A percentile compares a stretch with the other conserved stretches of the same genome.
Conservation (phyloP, 2,329 filamentous ascomycete species). For the Colletotrichum sp. region DNA sequence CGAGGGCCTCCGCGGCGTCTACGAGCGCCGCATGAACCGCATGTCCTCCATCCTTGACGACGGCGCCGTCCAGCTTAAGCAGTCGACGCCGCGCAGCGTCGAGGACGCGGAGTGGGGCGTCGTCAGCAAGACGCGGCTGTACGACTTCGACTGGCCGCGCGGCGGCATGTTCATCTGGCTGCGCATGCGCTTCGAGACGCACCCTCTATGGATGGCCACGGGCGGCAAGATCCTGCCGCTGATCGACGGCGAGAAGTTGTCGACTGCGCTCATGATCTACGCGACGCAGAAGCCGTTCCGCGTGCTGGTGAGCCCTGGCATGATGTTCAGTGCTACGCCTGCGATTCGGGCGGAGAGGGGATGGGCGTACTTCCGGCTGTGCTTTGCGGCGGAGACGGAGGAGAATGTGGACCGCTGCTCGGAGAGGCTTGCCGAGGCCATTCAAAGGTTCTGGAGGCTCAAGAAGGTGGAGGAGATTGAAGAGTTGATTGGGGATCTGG, state of each 20-base stretch:
- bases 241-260: constrained; percentile 61
- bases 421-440: constrained; percentile 69
- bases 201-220: constrained; percentile 66
- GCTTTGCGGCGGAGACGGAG: constrained; percentile 83
- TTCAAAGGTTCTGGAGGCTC: constrained; percentile 79
- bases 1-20: constrained; percentile 80
- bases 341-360: constrained; percentile 62
- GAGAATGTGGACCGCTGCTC: constrained; percentile 69
- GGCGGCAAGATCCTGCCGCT: constrained; percentile 37
- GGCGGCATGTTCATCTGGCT: constrained; percentile 96
- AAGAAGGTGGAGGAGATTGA: constrained; percentile 71
- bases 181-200: constrained; percentile 70
- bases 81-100: constrained; percentile 52
- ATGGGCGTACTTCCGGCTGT: constrained; percentile 78
- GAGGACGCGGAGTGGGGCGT: constrained; percentile 73
- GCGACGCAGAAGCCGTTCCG: constrained; percentile 72
- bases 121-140: constrained; percentile 75
- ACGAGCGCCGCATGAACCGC: constrained; percentile 81
- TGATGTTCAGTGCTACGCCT: constrained; percentile 73
- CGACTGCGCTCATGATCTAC: constrained; percentile 72
- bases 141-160: constrained; percentile 79
- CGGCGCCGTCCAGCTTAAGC: constrained; percentile 68
- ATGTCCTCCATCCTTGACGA: constrained; percentile 80
- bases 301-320: constrained; percentile 74
- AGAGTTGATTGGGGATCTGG: constrained; percentile 53